These are phyloP conservation scores for Chlorociboria aeruginascens DNA, from an alignment of 495 filamentous ascomycete species.

Conservation along the genomic window DNA sequence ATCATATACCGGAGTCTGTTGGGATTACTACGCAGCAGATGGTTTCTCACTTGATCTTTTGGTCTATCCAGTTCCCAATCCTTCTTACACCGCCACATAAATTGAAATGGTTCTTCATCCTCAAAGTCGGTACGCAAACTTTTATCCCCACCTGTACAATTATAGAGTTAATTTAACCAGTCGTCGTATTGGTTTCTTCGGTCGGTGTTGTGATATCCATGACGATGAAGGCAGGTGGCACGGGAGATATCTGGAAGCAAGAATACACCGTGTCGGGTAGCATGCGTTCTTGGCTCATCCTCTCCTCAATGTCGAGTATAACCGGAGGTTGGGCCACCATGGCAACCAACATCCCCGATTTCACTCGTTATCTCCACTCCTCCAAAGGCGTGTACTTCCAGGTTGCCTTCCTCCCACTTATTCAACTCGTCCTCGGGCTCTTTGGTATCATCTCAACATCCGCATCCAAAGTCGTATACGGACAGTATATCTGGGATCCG, in stretches of 20 bases:
- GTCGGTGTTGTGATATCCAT: conserved; percentile 32
- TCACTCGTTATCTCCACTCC: conserved; percentile 42
- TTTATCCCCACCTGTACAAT: background rate
- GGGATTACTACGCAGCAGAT: conserved; percentile 39
- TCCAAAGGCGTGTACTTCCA: conserved; percentile 42
- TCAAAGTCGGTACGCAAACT: conserved; percentile 25
- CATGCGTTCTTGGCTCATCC: conserved; percentile 28
- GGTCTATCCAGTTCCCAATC: conserved; percentile 34
- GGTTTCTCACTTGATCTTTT: conserved; percentile 36
- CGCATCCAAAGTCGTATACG: conserved; percentile 42
- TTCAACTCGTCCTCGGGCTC: conserved; percentile 39
- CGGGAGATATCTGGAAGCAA: conserved; percentile 34
- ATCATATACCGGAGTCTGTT: conserved; percentile 33
- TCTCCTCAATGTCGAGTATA: conserved; percentile 31
- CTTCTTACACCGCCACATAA: conserved; percentile 37
- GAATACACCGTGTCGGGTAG: conserved; percentile 25
- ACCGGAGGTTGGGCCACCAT: conserved; percentile 31
- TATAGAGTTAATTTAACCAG: background rate
- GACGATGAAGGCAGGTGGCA: conserved; percentile 31
- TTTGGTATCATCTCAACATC: conserved; percentile 38
- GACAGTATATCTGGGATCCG: conserved; percentile 45
- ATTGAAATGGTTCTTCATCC: conserved; percentile 37
- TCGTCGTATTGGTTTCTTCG: conserved; percentile 27
- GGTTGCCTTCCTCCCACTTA: conserved; percentile 41
- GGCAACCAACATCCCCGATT: conserved; percentile 44